phyloP scores from a whole-genome alignment of 306 rosid species.

The Lagenaria siceraria region DNA sequence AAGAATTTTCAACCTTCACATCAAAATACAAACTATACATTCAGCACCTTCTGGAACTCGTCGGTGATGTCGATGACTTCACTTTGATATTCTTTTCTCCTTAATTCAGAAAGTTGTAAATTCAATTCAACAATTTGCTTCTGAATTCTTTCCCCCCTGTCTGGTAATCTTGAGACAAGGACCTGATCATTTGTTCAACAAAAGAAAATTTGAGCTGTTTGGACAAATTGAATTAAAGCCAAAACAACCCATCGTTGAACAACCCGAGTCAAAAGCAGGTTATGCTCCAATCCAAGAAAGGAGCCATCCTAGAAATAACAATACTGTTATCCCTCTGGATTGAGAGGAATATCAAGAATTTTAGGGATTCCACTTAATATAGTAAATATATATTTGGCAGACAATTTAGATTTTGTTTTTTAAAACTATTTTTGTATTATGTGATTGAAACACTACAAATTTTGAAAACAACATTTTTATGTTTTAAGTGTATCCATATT shows the following conservation, averaged over 20 bases:
- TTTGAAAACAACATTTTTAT: too few species aligned
- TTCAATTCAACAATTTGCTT: slow-evolving; percentile 42
- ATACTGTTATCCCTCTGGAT: too few species aligned
- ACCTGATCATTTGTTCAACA: slow-evolving; percentile 25
- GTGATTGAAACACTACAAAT: too few species aligned
- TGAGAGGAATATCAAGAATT: too few species aligned
- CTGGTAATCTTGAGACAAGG: slow-evolving; percentile 61
- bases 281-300: too few species aligned
- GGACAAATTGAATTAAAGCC: not conserved
- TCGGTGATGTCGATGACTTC: slow-evolving; percentile 26
- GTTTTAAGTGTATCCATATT: too few species aligned
- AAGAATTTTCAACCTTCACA: not conserved
- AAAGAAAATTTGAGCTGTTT: not conserved
- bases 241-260: not conserved
- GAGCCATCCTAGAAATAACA: too few species aligned
- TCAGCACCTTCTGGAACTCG: slow-evolving; percentile 37
- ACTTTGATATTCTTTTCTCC: slow-evolving; percentile 12
- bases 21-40: slow-evolving; percentile 28
- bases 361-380: too few species aligned
- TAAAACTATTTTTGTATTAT: too few species aligned
- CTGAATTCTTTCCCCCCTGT: slow-evolving; percentile 47
- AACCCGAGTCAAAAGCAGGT: not conserved
- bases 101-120: slow-evolving; percentile 28
- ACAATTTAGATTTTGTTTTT: too few species aligned
- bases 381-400: too few species aligned